A percentile compares a stretch with the other conserved stretches of the same genome.
These are phyloP conservation scores for Craspedostauros australis DNA, from an alignment of 108 stramenopile species.

Conservation along the genomic window DNA sequence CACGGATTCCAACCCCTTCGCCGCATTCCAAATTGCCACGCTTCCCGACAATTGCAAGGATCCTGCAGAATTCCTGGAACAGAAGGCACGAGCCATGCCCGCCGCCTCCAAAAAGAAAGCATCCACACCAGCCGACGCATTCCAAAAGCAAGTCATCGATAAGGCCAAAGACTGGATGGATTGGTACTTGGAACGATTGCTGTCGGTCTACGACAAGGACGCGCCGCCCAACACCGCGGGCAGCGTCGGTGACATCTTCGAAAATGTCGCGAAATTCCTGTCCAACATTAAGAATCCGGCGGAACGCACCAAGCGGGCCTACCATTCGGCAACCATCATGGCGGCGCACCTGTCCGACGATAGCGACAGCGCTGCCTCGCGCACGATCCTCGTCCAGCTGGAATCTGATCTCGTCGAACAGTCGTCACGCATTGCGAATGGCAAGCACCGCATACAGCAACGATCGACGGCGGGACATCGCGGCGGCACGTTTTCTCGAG, in stretches of 20 bases:
- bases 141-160: slow-evolving; percentile 41
- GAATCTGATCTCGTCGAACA: slow-evolving; percentile 51
- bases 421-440: slow-evolving; percentile 42
- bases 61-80: slow-evolving; percentile 75
- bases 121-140: slow-evolving; percentile 18
- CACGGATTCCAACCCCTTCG: slow-evolving; percentile 33
- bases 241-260: slow-evolving; percentile 44
- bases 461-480: slow-evolving; percentile 29
- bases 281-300: slow-evolving; percentile 39
- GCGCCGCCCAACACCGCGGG: slow-evolving; percentile 15
- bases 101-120: slow-evolving; percentile 16
- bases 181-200: slow-evolving; percentile 56
- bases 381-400: slow-evolving; percentile 38
- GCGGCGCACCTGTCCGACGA: slow-evolving; percentile 22
- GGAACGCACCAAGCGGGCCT: slow-evolving; percentile 46
- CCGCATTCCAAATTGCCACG: slow-evolving; percentile 57
- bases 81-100: not conserved
- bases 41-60: slow-evolving; percentile 69
- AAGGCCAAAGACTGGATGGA: slow-evolving; percentile 54
- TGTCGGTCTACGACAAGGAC: slow-evolving; percentile 30
- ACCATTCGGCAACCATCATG: slow-evolving; percentile 38
- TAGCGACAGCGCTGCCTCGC: slow-evolving; percentile 3
- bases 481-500: slow-evolving; percentile 5
- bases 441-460: slow-evolving; percentile 27
- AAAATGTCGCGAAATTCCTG: slow-evolving; percentile 56